Base-by-base conservation (phyloP, 179 eudicot species). In the Silene noctiflora region DNA sequence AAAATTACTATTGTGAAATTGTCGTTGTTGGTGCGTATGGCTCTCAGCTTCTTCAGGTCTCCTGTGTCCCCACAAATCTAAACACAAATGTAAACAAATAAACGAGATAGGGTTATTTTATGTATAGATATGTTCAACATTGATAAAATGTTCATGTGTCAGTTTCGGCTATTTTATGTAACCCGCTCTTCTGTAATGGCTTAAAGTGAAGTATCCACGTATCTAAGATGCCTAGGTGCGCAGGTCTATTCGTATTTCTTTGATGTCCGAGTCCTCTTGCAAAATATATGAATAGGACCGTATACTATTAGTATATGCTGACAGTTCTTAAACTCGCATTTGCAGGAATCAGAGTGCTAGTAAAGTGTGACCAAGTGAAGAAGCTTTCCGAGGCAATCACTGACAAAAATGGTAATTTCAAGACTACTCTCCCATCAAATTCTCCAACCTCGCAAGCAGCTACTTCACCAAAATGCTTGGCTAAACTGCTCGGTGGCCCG, bases 331-430 rank as follows among this genome's bases (percentile, higher is more conserved):
- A 42, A 10, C 51, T 76, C 27, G 13, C 46, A 9, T 51, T 70
- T 75, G 31, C 84, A 84, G 86, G 82, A 13, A 78, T 92, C 62
- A 85, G 82, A 76, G 83, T 90, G 35, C 46, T 79, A 56, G 88
- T 92, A 46, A 85, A 86, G 84, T 92, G 97, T 74, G 86, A 78
- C 69, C 59, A 75, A 72, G 90, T 86, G 88, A 92, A 90, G 86
- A 88, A 85, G 77, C 29, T 84, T 74, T 79, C 85, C 7, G 22
- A 76, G 33, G 85, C 92, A 75, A 77, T 81, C 77, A 87, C 92
- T 31, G 63, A 76, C 21, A 24, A 58, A 77, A 79, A 89, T 59
- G 97, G 97, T 16, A 44, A 77, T 20, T 92, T 92, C 33, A 35
- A 77, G 70, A 81, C 84, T 1, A 56, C 85, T 16, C 89, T 92